Evolutionary conservation across 352 stramenopile genomes (phyloP), one percentile per base, ranked within the genome.

Genomic region (Globisporangium perplexum): DNA sequence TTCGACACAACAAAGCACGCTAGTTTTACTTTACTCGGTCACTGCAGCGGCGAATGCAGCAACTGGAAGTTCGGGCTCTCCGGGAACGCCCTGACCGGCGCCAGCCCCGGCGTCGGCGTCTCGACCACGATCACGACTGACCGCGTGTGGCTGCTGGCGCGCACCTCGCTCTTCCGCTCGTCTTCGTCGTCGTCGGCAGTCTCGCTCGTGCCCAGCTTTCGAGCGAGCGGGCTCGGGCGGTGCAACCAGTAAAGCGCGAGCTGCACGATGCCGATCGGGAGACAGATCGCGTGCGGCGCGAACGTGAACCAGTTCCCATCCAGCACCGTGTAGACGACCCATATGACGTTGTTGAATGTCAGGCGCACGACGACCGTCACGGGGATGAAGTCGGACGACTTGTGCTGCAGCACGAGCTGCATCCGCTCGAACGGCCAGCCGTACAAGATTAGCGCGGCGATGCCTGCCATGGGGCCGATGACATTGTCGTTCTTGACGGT

Each of bases 311-410:
- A 50, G 41, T 61, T 50, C 24, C 14, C 5, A 7, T 55, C 36
- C 26, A 61, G 48, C 8, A 36, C 17, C 10, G 47, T 50, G 28
- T 61, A 55, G 4, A 35, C 28, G 36, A 61, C 35, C 55, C 55
- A 85, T 4, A 76, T 56, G 4, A 20, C 55, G 53, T 74, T 80
- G 63, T 76, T 83, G 39, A 66, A 7, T 8, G 30, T 59, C 6
- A 61, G 43, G 18, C 65, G 63, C 7, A 63, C 63, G 26, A 74
- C 47, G 3, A 76, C 63, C 60, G 81, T 72, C 42, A 68, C 51
- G 50, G 74, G 72, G 47, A 86, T 70, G 59, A 76, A 83, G 17
- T 68, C 68, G 10, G 55, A 65, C 11, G 65, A 79, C 38, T 63
- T 64, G 59, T 66, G 48, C 56, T 69, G 69, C 36, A 76, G 59